These are phyloP conservation scores for Hymenoscyphus occultus DNA, from an alignment of 2,329 filamentous ascomycete genomes.

Conservation along the genomic window DNA sequence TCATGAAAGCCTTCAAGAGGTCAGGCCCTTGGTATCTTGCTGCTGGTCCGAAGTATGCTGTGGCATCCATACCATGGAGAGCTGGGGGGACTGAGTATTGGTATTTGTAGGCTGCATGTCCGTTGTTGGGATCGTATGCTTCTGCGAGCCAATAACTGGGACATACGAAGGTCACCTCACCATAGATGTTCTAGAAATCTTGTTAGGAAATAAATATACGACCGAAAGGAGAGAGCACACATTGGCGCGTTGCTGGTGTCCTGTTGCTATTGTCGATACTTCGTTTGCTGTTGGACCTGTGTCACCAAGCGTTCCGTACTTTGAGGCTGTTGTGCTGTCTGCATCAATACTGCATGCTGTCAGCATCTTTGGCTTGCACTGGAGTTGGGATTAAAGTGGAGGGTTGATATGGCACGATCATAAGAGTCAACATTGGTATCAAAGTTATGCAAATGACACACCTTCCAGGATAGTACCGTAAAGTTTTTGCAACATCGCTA, in stretches of 20 bases:
- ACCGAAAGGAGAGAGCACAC: neutral
- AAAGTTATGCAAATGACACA: neutral
- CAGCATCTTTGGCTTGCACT: neutral
- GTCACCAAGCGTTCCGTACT: conserved; percentile 37
- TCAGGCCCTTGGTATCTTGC: neutral
- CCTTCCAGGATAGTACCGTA: neutral
- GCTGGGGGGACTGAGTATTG: conserved; percentile 42
- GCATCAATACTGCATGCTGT: neutral
- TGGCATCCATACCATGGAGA: conserved; percentile 37
- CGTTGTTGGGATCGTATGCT: conserved; percentile 37
- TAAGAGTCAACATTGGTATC: neutral
- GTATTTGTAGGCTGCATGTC: conserved; percentile 40
- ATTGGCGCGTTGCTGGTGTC: conserved; percentile 49
- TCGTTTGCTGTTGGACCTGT: conserved; percentile 42
- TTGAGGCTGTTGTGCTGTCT: conserved; percentile 16
- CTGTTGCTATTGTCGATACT: conserved; percentile 42
- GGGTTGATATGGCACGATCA: neutral
- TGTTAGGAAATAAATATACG: neutral
- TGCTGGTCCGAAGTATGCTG: conserved; percentile 29
- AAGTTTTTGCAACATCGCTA: neutral
- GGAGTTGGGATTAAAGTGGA: neutral
- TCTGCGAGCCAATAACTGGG: conserved; percentile 51
- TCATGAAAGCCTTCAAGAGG: neutral
- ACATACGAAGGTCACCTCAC: conserved; percentile 52
- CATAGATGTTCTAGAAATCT: conserved; percentile 43